Percentiles rank a stretch among this genome's conserved stretches.
Evolutionary conservation across 371 early-diverging fungal genomes (phyloP).

Genomic region (Syncephalastrum sp.): DNA sequence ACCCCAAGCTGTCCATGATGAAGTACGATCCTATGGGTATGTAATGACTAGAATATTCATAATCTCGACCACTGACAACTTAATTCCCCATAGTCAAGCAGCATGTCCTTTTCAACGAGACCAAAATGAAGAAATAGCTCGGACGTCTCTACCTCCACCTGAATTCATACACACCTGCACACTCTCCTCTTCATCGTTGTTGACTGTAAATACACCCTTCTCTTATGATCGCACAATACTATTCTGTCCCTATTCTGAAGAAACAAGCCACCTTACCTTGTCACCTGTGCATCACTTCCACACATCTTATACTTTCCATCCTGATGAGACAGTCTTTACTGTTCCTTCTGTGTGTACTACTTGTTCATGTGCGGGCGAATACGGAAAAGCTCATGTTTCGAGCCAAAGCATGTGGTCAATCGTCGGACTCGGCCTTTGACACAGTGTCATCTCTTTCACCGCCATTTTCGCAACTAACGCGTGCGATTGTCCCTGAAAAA

Average conservation of each 20-base stretch:
- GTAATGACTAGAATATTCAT: neutral
- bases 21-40: slow-evolving; percentile 82
- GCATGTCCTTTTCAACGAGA: slow-evolving; percentile 74
- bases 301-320: too few relatives aligned
- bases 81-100: slow-evolving; percentile 52
- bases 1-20: slow-evolving; percentile 76
- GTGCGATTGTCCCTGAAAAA: slow-evolving; percentile 3
- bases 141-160: too few relatives aligned
- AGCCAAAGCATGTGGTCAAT: slow-evolving; percentile 1
- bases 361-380: slow-evolving; percentile 20
- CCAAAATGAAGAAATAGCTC: slow-evolving; percentile 66
- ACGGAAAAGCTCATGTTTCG: slow-evolving; percentile 44
- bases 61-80: neutral
- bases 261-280: neutral
- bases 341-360: slow-evolving; percentile 1
- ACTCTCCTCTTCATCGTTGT: too few relatives aligned
- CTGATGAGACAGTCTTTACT: too few relatives aligned
- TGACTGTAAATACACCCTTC: too few relatives aligned
- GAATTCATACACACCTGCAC: neutral
- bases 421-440: neutral
- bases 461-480: neutral
- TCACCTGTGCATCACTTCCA: neutral
- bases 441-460: neutral
- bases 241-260: neutral
- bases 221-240: too few relatives aligned